Base-by-base conservation (phyloP, 495 filamentous ascomycete species). In the Daldinia concentrica region DNA sequence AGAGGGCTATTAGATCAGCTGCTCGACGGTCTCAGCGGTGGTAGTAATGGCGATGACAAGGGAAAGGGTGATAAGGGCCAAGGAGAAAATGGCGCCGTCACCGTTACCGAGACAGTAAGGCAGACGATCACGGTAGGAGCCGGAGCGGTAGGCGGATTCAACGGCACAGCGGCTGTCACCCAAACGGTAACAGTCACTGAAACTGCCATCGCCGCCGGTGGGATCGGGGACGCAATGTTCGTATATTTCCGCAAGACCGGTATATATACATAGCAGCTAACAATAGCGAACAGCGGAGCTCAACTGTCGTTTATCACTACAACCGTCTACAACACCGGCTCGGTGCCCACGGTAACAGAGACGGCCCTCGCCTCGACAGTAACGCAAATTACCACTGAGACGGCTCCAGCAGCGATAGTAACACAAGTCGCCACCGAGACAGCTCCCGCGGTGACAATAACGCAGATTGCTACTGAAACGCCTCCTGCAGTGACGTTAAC, bases 101-200 rank as follows among this genome's bases (percentile, higher is more conserved):
- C 79, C 2, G 78, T 84, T 24, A 84, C 82, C 45, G 78, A 80
- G 72, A 83, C 81, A 4, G 54, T 82, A 1, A 76, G 58, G 17
- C 74, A 73, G 51, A 77, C 75, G 27, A 69, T 77, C 41, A 77
- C 73, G 6, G 73, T 77, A 6, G 72, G 72, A 24, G 69, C 63
- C 22, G 69, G 34, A 12, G 68, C 68, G 0, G 48, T 54, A 24
- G 75, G 26, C 7, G 41, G 64, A 26, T 48, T 77, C 39, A 80
- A 81, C 62, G 68, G 60, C 19, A 78, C 77, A 9, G 73, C 51
- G 3, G 69, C 77, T 4, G 70, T 65, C 34, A 57, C n/a, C n/a
- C 54, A 37, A 17, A 34, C 54, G 15, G 54, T 36, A 9, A 36
- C 54, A 15, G 74, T 78, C 34, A 36, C 74, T 12, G 55, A 72